Conservation (phyloP, 345 rosid genomes). For the Sapria himalayana region DNA sequence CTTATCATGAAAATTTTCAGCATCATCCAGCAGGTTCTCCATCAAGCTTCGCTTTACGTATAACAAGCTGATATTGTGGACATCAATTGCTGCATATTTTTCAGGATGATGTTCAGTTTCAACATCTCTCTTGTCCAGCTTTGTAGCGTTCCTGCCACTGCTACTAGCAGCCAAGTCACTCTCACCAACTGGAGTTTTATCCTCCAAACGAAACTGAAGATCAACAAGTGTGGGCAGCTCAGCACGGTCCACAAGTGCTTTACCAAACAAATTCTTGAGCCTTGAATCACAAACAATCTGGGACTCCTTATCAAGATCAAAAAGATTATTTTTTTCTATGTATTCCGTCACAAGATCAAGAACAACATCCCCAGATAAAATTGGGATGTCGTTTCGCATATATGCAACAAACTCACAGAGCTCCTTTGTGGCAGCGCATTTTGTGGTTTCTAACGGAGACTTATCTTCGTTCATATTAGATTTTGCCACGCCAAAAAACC, state of each 20-base stretch:
- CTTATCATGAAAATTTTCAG: constrained; percentile 42
- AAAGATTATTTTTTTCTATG: constrained; percentile 38
- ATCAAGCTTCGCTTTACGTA: constrained; percentile 47
- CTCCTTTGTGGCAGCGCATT: constrained; percentile 81
- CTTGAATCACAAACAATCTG: constrained; percentile 54
- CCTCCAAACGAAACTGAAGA: constrained; percentile 43
- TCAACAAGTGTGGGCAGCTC: constrained; percentile 89
- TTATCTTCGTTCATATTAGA: constrained; percentile 11
- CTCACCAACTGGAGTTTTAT: constrained; percentile 15
- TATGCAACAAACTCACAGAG: constrained; percentile 63
- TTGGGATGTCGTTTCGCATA: constrained; percentile 43
- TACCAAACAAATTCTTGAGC: constrained; percentile 55
- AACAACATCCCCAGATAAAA: constrained; percentile 39
- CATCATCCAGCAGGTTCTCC: constrained; percentile 47
- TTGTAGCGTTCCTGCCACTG: too few species aligned
- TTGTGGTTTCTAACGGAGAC: constrained; percentile 13
- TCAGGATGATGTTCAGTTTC: constrained; percentile 17
- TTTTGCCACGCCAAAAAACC: constrained; percentile 8
- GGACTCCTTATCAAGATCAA: constrained; percentile 49
- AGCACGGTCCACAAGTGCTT: constrained; percentile 43
- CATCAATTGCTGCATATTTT: constrained; percentile 71
- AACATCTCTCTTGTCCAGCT: too few species aligned
- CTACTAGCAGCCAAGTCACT: too few species aligned
- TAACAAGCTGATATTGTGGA: constrained; percentile 56
- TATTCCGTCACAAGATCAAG: constrained; percentile 64